A percentile compares a stretch with the other conserved stretches of the same genome.
phyloP scores from a whole-genome alignment of 202 grass and related monocot genomes.

The Carex sylvatica region DNA sequence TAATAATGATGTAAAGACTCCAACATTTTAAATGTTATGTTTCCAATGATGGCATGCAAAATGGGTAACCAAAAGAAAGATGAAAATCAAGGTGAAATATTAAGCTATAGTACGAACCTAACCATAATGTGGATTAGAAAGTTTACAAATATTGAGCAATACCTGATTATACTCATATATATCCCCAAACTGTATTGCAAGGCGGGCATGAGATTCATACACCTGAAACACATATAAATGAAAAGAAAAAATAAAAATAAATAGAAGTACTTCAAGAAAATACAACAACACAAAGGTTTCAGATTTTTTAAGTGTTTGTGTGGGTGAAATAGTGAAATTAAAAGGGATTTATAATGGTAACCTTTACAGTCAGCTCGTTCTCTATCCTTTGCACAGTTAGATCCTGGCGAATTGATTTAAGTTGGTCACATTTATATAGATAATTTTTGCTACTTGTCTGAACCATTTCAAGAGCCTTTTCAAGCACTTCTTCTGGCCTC shows the following conservation, averaged over 20 bases:
- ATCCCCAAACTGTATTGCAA: slow-evolving; percentile 82
- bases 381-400: slow-evolving; percentile 94
- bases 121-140: not conserved
- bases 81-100: slow-evolving; percentile 4
- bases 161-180: slow-evolving; percentile 96
- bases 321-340: not conserved
- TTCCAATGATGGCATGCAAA: slow-evolving; percentile 14
- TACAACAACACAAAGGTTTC: not conserved
- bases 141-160: not conserved
- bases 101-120: not conserved
- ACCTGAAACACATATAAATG: slow-evolving; percentile 55
- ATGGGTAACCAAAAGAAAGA: not conserved
- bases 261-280: not conserved
- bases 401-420: slow-evolving; percentile 98
- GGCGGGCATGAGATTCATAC: slow-evolving; percentile 92
- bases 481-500: slow-evolving; percentile 86
- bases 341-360: slow-evolving; percentile 30
- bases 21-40: slow-evolving; percentile 12
- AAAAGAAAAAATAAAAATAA: slow-evolving; percentile 12
- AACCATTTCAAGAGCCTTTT: slow-evolving; percentile 90
- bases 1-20: slow-evolving; percentile 23
- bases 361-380: slow-evolving; percentile 86
- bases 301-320: not conserved
- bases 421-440: slow-evolving; percentile 91
- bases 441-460: slow-evolving; percentile 77